Evolutionary conservation across 495 filamentous ascomycete genomes (phyloP).

Genomic region (Penicillium paradoxum): DNA sequence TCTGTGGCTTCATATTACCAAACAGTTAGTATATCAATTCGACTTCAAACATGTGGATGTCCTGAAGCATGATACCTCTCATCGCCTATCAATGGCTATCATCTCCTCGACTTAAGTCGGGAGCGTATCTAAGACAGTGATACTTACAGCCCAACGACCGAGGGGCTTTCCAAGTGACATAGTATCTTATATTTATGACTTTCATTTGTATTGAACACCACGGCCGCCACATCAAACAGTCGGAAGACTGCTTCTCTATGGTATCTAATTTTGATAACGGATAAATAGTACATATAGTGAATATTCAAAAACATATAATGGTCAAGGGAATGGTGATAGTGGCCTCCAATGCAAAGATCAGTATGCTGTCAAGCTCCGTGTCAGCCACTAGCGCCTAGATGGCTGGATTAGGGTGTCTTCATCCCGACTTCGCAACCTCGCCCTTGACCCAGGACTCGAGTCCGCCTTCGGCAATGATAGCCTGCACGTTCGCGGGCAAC

Average conservation of each 20-base stretch:
- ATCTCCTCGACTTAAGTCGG: too few relatives aligned
- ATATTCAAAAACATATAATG: not conserved
- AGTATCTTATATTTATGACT: too few relatives aligned
- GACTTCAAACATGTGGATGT: too few relatives aligned
- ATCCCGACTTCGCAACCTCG: constrained; percentile 41
- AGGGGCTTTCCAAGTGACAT: too few relatives aligned
- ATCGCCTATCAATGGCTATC: too few relatives aligned
- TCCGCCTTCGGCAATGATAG: constrained; percentile 72
- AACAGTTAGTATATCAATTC: too few relatives aligned
- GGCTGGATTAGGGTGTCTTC: not conserved
- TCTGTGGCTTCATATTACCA: too few relatives aligned
- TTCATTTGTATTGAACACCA: not conserved
- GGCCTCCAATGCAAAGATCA: not conserved
- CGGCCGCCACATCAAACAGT: not conserved
- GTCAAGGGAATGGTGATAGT: not conserved
- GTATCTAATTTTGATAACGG: not conserved
- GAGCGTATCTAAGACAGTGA: too few relatives aligned
- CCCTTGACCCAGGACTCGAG: constrained; percentile 82
- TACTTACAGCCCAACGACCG: too few relatives aligned
- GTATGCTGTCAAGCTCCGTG: not conserved
- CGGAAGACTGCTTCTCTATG: not conserved
- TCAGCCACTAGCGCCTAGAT: not conserved
- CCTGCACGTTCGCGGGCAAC: constrained; percentile 83
- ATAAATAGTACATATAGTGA: not conserved
- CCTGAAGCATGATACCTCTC: too few relatives aligned